phyloP scores from a whole-genome alignment of 768 basidiomycete species.

The Boletus tylopilopsis region DNA sequence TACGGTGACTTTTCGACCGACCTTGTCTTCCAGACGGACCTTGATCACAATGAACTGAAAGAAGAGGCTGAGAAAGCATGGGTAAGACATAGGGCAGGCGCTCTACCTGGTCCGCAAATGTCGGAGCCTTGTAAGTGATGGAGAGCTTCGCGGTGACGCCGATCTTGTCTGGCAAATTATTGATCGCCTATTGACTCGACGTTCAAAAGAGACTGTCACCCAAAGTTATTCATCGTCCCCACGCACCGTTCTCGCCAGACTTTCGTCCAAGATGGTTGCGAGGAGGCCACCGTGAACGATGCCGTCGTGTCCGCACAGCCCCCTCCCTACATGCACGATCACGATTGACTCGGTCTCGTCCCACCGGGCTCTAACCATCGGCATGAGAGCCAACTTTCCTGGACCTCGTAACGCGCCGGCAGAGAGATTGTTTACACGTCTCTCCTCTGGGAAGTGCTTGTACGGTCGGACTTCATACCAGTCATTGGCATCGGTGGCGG shows the following conservation, averaged over 20 bases:
- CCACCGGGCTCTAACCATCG: conserved; percentile 65
- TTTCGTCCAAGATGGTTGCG: conserved; percentile 88
- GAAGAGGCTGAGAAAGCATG: not conserved
- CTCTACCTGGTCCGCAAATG: conserved; percentile 79
- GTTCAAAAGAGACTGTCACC: conserved; percentile 8
- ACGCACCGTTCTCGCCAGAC: conserved; percentile 72
- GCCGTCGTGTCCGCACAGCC: conserved; percentile 90
- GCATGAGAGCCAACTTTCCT: conserved; percentile 76
- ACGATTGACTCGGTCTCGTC: conserved; percentile 75
- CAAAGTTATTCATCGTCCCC: not conserved
- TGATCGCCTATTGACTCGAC: conserved; percentile 57
- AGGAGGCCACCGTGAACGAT: conserved; percentile 92
- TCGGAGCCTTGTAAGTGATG: conserved; percentile 83
- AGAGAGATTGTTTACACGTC: conserved; percentile 78
- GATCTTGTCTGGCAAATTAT: conserved; percentile 82
- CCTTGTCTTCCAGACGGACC: conserved; percentile 57
- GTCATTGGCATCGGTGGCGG: conserved; percentile 44
- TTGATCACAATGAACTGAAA: conserved; percentile 79
- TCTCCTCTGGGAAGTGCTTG: conserved; percentile 60
- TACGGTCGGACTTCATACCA: conserved; percentile 86
- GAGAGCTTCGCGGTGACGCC: conserved; percentile 88
- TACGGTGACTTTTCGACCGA: conserved; percentile 78
- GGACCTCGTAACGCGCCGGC: conserved; percentile 86
- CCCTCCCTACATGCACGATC: conserved; percentile 80
- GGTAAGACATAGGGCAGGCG: not conserved